Evolutionary conservation across 2,329 filamentous ascomycete genomes (phyloP).

Genomic region (Tricladium varicosporioides): DNA sequence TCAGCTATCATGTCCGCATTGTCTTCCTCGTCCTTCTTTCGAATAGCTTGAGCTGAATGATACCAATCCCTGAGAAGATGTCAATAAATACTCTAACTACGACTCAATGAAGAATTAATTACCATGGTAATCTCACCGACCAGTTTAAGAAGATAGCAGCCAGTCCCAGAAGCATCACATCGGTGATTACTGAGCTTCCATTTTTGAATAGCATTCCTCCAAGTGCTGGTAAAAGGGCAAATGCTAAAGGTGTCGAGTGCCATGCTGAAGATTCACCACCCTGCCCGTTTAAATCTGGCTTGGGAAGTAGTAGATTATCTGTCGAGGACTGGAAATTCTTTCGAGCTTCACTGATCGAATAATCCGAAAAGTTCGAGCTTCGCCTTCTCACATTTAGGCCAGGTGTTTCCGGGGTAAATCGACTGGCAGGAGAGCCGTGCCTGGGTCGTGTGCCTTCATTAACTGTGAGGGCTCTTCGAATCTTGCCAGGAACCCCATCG

Average conservation of each 20-base stretch:
- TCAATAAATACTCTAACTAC: slow-evolving; percentile 9
- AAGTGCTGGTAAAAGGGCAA: slow-evolving; percentile 83
- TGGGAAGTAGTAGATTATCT: slow-evolving; percentile 65
- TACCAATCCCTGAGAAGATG: slow-evolving; percentile 64
- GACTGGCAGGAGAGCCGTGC: background rate
- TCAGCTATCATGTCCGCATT: slow-evolving; percentile 34
- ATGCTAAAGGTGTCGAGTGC: slow-evolving; percentile 76
- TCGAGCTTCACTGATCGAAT: slow-evolving; percentile 66
- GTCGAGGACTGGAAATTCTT: slow-evolving; percentile 63
- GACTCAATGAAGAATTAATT: slow-evolving; percentile 31
- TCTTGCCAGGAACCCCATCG: background rate
- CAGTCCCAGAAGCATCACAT: slow-evolving; percentile 76
- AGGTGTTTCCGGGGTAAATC: background rate
- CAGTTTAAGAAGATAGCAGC: slow-evolving; percentile 88
- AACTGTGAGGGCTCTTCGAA: slow-evolving; percentile 1
- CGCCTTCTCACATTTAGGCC: slow-evolving; percentile 50
- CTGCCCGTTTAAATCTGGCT: slow-evolving; percentile 40
- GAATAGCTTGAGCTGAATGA: slow-evolving; percentile 63
- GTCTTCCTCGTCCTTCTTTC: slow-evolving; percentile 47
- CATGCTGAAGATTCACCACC: slow-evolving; percentile 62
- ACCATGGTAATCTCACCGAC: slow-evolving; percentile 90
- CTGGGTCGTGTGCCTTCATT: background rate
- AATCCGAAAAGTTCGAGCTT: slow-evolving; percentile 77
- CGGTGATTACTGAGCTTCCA: slow-evolving; percentile 79
- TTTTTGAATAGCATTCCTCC: slow-evolving; percentile 82